Conservation (phyloP, 768 basidiomycete species). For the Hericium rajendrae region DNA sequence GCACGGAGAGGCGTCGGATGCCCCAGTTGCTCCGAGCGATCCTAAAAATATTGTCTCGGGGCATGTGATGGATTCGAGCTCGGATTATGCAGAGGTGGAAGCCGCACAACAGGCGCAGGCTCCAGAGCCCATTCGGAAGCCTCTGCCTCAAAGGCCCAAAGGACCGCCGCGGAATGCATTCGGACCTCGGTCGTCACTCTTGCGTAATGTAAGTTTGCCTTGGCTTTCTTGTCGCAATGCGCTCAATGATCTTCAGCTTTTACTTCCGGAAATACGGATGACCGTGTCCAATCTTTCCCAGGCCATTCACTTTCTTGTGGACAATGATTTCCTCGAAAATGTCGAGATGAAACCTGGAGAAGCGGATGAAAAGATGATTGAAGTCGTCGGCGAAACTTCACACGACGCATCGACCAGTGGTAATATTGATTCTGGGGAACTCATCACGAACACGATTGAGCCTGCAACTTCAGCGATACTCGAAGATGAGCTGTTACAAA, state of each 20-base stretch:
- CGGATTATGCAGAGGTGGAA: too few relatives aligned
- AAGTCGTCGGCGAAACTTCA: conserved; percentile 35
- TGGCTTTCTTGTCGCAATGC: neutral
- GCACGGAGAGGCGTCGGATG: neutral
- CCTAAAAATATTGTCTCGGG: too few relatives aligned
- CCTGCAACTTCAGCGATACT: neutral
- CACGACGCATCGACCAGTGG: neutral
- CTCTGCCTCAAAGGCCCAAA: conserved; percentile 32
- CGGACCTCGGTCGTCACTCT: conserved; percentile 53
- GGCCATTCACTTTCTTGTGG: conserved; percentile 81
- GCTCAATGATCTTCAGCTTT: conserved; percentile 37
- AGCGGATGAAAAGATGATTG: conserved; percentile 51
- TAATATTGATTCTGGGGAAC: neutral
- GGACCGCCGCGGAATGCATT: conserved; percentile 54
- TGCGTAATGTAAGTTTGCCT: conserved; percentile 61
- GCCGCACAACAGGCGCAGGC: neutral
- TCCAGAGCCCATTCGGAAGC: conserved; percentile 16
- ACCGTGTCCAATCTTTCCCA: conserved; percentile 91
- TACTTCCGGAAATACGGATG: conserved; percentile 77
- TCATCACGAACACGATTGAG: too few relatives aligned
- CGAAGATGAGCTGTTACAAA: neutral
- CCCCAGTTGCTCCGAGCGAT: too few relatives aligned
- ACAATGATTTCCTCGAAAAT: conserved; percentile 75
- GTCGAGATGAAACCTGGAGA: conserved; percentile 80
- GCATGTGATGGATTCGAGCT: too few relatives aligned